phyloP scores from a whole-genome alignment of 2,329 filamentous ascomycete species.

The Fusarium subglutinans region DNA sequence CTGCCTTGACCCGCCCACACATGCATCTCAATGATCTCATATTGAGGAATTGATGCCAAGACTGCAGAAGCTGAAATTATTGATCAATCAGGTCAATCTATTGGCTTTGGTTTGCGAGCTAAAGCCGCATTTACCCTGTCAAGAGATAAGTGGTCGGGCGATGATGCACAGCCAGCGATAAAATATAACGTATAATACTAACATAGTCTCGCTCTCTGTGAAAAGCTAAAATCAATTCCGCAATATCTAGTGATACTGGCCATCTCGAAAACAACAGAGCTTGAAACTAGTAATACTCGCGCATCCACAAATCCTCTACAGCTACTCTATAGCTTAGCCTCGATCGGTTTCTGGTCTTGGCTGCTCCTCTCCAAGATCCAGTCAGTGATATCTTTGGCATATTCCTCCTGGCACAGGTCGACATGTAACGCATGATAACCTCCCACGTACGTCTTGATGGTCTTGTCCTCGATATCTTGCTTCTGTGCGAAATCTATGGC shows the following conservation, averaged over 20 bases:
- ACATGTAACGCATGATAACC: slow-evolving; percentile 80
- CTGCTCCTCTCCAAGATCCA: slow-evolving; percentile 68
- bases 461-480: slow-evolving; percentile 70
- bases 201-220: neutral
- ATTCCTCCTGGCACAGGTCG: slow-evolving; percentile 64
- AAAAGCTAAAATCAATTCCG: neutral
- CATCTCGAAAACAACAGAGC: neutral
- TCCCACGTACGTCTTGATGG: slow-evolving; percentile 78
- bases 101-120: slow-evolving; percentile 17
- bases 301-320: neutral
- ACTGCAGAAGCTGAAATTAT: neutral
- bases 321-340: slow-evolving; percentile 51
- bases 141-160: neutral
- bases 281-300: neutral
- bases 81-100: slow-evolving; percentile 10
- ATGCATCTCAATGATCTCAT: neutral
- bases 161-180: slow-evolving; percentile 6
- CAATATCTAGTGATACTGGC: slow-evolving; percentile 8
- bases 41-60: slow-evolving; percentile 15
- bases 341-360: slow-evolving; percentile 32
- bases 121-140: neutral
- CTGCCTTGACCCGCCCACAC: neutral
- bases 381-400: slow-evolving; percentile 67
- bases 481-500: slow-evolving; percentile 71
- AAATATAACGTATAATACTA: neutral